A percentile compares a stretch with the other conserved stretches of the same genome.
phyloP scores from a whole-genome alignment of 1,284 basidiomycete species.

The Cryptococcus amylolentus region DNA sequence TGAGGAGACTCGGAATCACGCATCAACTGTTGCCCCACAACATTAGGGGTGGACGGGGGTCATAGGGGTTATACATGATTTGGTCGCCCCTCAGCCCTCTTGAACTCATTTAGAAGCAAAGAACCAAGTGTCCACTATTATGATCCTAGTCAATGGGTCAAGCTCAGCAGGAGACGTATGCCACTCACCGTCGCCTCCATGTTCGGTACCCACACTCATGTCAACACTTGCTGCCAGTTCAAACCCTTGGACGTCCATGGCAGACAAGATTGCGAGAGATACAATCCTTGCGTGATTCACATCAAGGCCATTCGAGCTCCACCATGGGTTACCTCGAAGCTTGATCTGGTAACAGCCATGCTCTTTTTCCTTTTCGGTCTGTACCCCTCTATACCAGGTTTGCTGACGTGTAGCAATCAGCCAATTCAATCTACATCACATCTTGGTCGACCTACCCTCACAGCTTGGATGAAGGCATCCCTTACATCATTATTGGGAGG shows the following conservation, averaged over 20 bases:
- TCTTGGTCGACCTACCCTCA: conserved; percentile 23
- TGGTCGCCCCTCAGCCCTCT: background rate
- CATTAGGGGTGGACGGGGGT: background rate
- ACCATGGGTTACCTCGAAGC: conserved; percentile 39
- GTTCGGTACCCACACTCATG: conserved; percentile 25
- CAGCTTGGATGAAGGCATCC: conserved; percentile 28
- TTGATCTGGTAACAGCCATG: conserved; percentile 36
- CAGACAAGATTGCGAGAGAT: conserved; percentile 25
- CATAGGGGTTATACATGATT: background rate
- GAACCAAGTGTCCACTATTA: conserved; percentile 44
- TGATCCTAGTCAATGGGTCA: background rate
- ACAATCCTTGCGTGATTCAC: conserved; percentile 28
- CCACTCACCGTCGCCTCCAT: conserved; percentile 28
- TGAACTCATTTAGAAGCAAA: conserved; percentile 27
- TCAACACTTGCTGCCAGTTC: conserved; percentile 37
- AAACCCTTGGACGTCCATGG: conserved; percentile 38
- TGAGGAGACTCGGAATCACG: background rate
- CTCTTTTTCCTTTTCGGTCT: conserved; percentile 34
- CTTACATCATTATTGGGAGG: conserved; percentile 25
- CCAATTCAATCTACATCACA: background rate
- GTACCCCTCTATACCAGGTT: conserved; percentile 37
- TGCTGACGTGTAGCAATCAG: background rate
- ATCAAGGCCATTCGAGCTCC: conserved; percentile 23
- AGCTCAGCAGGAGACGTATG: background rate
- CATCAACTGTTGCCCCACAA: background rate